These are phyloP conservation scores for Diutina mesorugosa DNA, from an alignment of 1,139 yeast genomes.

Conservation along the genomic window DNA sequence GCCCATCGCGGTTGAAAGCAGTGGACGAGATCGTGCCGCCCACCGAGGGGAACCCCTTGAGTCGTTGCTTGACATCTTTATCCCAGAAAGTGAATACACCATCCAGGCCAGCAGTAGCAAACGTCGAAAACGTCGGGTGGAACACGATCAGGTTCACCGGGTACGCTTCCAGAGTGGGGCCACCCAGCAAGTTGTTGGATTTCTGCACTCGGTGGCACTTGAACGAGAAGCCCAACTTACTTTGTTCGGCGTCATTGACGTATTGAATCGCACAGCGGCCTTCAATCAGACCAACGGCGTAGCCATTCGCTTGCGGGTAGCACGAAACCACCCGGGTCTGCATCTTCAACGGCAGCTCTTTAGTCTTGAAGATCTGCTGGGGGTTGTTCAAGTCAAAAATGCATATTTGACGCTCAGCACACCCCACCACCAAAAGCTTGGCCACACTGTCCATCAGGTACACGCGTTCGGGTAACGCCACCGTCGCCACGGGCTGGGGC, in stretches of 20 bases:
- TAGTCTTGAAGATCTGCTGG: constrained; percentile 62
- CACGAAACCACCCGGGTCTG: constrained; percentile 80
- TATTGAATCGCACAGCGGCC: constrained; percentile 97
- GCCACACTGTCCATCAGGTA: constrained; percentile 81
- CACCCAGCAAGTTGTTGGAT: constrained; percentile 15
- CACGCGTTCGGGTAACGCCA: constrained; percentile 80
- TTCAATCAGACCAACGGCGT: constrained; percentile 86
- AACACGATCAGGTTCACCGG: constrained; percentile 72
- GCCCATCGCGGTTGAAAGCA: constrained; percentile 73
- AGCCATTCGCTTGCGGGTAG: constrained; percentile 84
- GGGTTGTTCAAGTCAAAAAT: constrained; percentile 78
- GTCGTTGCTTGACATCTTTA: constrained; percentile 79
- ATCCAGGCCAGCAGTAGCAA: constrained; percentile 90
- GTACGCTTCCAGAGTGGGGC: constrained; percentile 43
- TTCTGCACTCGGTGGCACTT: constrained; percentile 74
- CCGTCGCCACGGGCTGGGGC: constrained; percentile 71
- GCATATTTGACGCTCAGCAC: constrained; percentile 79
- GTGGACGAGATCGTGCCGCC: constrained; percentile 68
- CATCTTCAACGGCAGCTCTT: constrained; percentile 77
- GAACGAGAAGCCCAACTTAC: constrained; percentile 69
- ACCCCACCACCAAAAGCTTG: constrained; percentile 76
- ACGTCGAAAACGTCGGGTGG: constrained; percentile 86
- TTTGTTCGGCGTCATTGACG: constrained; percentile 71
- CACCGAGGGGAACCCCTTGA: constrained; percentile 66
- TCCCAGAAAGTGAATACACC: constrained; percentile 97